Percentiles rank a stretch among this genome's conserved stretches.
phyloP scores from a whole-genome alignment of 305 asterid genomes.

The Fraxinus xanthoxyloides region DNA sequence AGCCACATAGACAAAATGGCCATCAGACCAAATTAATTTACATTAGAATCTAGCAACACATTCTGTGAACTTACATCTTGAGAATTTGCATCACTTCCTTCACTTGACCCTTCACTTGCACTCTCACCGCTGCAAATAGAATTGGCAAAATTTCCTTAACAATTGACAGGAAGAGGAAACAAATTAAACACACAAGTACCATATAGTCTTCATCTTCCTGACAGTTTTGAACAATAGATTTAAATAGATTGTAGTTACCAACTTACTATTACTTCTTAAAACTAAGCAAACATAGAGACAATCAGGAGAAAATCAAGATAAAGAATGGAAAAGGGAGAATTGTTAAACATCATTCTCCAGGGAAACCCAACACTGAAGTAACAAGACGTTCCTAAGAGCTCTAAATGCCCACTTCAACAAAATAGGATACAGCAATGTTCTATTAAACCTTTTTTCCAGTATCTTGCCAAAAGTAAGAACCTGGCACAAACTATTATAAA shows the following conservation, averaged over 20 bases:
- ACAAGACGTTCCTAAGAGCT: neutral
- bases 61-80: conserved; percentile 62
- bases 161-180: neutral
- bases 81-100: conserved; percentile 83
- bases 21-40: neutral
- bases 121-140: conserved; percentile 70
- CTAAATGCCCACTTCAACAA: neutral
- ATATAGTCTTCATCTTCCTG: neutral
- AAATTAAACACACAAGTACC: conserved; percentile 5
- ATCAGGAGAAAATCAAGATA: conserved; percentile 12
- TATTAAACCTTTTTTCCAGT: neutral
- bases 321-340: neutral
- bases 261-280: neutral
- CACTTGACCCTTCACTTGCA: conserved; percentile 79
- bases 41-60: neutral
- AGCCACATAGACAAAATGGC: neutral
- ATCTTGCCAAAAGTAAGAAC: conserved; percentile 12
- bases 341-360: neutral
- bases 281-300: conserved; percentile 8
- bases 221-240: conserved; percentile 10
- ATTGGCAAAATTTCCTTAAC: conserved; percentile 15
- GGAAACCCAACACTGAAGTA: neutral
- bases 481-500: conserved; percentile 9
- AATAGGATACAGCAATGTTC: conserved; percentile 3
- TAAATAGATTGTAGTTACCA: neutral